Evolutionary conservation across 139 green algal genomes (phyloP), one percentile per base, ranked within the genome.

Genomic region (Yamagishiella unicocca): DNA sequence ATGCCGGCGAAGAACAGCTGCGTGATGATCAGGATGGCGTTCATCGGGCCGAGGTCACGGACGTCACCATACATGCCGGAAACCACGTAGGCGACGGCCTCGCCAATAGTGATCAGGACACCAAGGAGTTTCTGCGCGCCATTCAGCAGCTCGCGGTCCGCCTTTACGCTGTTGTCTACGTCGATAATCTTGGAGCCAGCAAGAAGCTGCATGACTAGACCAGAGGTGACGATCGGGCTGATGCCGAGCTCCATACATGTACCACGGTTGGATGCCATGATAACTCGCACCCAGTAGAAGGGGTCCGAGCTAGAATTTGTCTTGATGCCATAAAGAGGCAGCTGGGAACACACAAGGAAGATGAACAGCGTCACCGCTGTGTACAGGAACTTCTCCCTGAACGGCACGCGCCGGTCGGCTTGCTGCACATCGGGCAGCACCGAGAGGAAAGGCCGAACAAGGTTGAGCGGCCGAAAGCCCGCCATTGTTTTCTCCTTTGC

Each of bases 181-280:
- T 99, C 98, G 42, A 99, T 98, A 40, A 99, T 96, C 94, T 99
- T 99, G 38, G 96, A 98, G 21, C 98, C 98, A 10, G 95, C 95
- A 43, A 99, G 92, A 31, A 99, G 94, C 95, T 99, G 98, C 91
- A 99, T 98, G 27, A 99, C 96, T 4, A 99, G 92, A 40, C 97
- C 96, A 21, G 96, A 98, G 0, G 97, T 99, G 8, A 99, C 96
- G 70, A 99, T 99, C 21, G 98, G 98, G 31, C 91, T 96, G 90
- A 99, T 99, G 40, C 98, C 98, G 31, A 99, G 94, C 93, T 99
- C 98, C 98, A 99, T 99, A 86, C 96, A 97, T 4, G 98, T 99
- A 7, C 97, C 97, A 19, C 97, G 90, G 91, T 98, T 99, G 55
- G 94, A 98, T 19, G 98, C 98, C 95, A 99, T 98, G 91, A 99